Evolutionary conservation across 352 stramenopile species (phyloP), one percentile per base, ranked within the genome.

Genomic region (Phytopythium montanum): DNA sequence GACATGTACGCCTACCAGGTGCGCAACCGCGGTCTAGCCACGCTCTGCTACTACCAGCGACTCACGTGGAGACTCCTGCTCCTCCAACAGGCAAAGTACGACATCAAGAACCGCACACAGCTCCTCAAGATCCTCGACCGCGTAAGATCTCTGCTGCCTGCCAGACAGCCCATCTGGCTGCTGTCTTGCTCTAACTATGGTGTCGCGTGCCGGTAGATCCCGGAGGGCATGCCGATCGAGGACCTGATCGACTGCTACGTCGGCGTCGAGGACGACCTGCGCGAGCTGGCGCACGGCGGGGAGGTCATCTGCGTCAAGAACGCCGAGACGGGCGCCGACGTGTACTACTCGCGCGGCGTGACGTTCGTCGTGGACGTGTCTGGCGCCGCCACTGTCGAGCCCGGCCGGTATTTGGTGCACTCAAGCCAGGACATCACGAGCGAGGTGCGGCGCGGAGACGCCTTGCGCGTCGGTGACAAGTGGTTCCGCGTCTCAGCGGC

Each of bases 301-400:
- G 81, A 92, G 59, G 76, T 95, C 54, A 93, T 95, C 46, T 93
- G 83, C 52, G 60, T 95, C n/a, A 92, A 92, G 59, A 93, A 91
- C 48, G 80, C 73, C 0, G 83, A 93, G 56, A 90, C 82, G 31
- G 81, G 81, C 18, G 73, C 71, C 1, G 85, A 93, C 26, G 85
- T 95, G 46, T 94, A 83, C 64, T 94, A 90, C 59, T 73, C 83
- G 26, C 85, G 85, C 26, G 78, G 79, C 4, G 46, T 66, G 26
- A 59, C 69, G 26, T 95, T 91, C 59, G 64, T 91, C n/a, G 80
- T 91, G 25, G 79, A 91, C 59, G 67, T 95, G 2, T 90, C 77
- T 29, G 85, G 82, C 1, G 72, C 82, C 36, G 72, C 80, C 36
- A 90, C 80, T 0, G 85, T 92, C 31, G 85, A 95, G 60, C 69